These are phyloP conservation scores for Pseudozyma hubeiensis DNA, from an alignment of 1,284 basidiomycete species.

Conservation along the genomic window DNA sequence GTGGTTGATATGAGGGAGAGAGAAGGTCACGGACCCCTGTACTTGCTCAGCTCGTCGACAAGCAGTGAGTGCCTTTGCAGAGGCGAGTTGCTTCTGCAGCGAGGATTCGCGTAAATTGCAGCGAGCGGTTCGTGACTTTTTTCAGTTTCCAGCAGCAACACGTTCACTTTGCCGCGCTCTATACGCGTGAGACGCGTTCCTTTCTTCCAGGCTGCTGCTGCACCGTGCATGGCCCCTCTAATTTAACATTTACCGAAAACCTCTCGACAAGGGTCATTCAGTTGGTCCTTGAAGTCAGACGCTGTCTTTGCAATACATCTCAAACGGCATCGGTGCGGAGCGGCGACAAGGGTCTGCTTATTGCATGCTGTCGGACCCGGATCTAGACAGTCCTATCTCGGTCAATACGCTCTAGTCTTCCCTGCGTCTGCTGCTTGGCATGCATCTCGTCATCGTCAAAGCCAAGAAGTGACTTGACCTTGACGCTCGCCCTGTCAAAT, in stretches of 20 bases:
- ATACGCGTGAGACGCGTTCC: slow-evolving; percentile 34
- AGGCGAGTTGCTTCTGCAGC: not conserved
- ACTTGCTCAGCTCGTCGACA: no score
- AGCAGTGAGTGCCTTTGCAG: no score
- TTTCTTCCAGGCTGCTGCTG: slow-evolving; percentile 15
- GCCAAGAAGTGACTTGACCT: slow-evolving; percentile 33
- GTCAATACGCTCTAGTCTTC: slow-evolving; percentile 35
- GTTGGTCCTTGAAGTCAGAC: no score
- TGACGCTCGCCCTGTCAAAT: slow-evolving; percentile 6
- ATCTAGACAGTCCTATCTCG: slow-evolving; percentile 34
- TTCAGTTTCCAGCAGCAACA: slow-evolving; percentile 1
- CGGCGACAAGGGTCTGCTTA: not conserved
- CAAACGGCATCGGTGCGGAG: no score
- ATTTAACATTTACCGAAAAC: not conserved
- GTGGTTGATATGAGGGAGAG: not conserved
- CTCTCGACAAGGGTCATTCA: no score
- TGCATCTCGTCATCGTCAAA: slow-evolving; percentile 36
- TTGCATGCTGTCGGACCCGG: not conserved
- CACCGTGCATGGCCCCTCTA: not conserved
- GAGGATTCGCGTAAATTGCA: slow-evolving; percentile 23
- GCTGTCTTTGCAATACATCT: no score
- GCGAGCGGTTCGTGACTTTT: slow-evolving; percentile 7
- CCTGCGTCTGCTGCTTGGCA: slow-evolving; percentile 39
- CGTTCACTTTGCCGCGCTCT: slow-evolving; percentile 5
- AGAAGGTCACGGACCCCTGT: not conserved